phyloP scores from a whole-genome alignment of 371 early-diverging fungal species.

The Rhizopus sp. region DNA sequence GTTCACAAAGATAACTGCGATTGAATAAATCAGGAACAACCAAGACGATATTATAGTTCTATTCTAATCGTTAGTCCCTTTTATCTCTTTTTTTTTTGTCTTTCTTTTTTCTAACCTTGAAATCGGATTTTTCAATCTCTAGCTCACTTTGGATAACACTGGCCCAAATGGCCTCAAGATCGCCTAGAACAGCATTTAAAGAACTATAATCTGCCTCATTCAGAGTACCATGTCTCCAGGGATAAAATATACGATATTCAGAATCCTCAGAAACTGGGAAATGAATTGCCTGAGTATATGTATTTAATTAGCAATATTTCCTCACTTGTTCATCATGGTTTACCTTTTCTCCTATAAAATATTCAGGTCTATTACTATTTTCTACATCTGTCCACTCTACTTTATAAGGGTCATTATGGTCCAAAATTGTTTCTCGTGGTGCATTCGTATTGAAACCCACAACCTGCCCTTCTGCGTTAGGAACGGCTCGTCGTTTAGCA shows the following conservation, averaged over 20 bases:
- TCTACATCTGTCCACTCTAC: conserved; percentile 78
- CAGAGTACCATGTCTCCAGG: conserved; percentile 72
- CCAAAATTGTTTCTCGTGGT: conserved; percentile 71
- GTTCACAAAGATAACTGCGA: conserved; percentile 61
- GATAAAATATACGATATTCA: conserved; percentile 56
- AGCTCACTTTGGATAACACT: conserved; percentile 71
- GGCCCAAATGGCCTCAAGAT: conserved; percentile 81
- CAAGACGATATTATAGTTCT: conserved; percentile 71
- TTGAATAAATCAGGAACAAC: conserved; percentile 80
- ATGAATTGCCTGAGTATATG: conserved; percentile 40
- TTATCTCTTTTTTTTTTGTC: neutral
- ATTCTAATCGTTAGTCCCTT: neutral
- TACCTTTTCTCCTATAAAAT: conserved; percentile 70
- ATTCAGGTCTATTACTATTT: conserved; percentile 28
- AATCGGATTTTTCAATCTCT: conserved; percentile 59
- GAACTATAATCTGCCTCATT: conserved; percentile 76
- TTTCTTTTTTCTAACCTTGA: conserved; percentile 46
- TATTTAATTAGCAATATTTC: neutral
- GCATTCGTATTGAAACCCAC: conserved; percentile 71
- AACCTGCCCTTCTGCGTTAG: conserved; percentile 75
- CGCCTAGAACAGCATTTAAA: conserved; percentile 65
- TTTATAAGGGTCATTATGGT: conserved; percentile 89
- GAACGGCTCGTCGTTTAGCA: conserved; percentile 75
- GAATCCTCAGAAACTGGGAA: conserved; percentile 40
- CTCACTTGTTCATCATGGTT: neutral